Percentiles rank a stretch among this genome's conserved stretches.
These are phyloP conservation scores for Tuber magnatum DNA, from an alignment of 495 filamentous ascomycete genomes.

Conservation along the genomic window DNA sequence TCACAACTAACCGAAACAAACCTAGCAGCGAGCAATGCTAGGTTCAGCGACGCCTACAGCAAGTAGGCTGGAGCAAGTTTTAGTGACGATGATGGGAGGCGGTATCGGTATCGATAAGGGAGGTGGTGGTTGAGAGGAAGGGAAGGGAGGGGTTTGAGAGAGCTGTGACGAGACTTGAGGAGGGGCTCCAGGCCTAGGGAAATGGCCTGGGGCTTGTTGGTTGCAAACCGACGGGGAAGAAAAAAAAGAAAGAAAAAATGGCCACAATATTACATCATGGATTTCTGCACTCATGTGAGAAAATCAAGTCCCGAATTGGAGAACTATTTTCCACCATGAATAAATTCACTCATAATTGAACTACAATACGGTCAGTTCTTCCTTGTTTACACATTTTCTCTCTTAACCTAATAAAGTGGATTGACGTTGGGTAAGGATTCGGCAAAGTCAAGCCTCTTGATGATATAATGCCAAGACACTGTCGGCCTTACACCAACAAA, in stretches of 20 bases:
- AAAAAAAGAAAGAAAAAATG: neutral
- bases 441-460: neutral
- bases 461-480: neutral
- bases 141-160: neutral
- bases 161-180: neutral
- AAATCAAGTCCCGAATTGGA: neutral
- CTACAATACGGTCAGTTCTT: neutral
- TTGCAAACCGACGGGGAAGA: neutral
- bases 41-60: neutral
- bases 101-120: neutral
- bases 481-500: neutral
- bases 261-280: neutral
- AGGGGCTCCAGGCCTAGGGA: neutral
- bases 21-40: neutral
- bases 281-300: neutral
- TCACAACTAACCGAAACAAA: slow-evolving; percentile 2
- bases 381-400: neutral
- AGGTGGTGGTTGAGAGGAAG: neutral
- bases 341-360: too few species aligned
- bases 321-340: neutral
- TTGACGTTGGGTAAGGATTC: neutral
- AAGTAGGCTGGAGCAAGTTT: neutral
- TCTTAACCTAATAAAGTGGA: neutral
- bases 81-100: neutral
- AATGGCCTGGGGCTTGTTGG: neutral